Conservation (phyloP, 2,329 filamentous ascomycete species). For the Microascus cirrosus region DNA sequence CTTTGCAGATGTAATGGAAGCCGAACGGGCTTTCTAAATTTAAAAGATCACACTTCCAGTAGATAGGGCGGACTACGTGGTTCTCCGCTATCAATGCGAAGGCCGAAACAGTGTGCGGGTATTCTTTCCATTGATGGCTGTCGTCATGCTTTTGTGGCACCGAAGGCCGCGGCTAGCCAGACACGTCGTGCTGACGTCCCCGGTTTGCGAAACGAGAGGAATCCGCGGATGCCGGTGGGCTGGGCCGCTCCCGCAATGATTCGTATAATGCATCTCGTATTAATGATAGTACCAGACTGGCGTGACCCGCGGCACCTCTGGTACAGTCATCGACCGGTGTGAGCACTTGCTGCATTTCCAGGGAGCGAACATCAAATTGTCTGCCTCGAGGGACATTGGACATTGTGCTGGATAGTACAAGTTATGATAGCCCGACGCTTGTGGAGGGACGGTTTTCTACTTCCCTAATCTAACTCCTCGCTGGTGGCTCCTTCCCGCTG, state of each 20-base stretch:
- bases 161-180: background rate
- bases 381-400: background rate
- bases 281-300: background rate
- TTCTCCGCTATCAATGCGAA: too few species aligned
- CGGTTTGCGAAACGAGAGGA: background rate
- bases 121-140: too few species aligned
- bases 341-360: background rate
- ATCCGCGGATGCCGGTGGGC: background rate
- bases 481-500: background rate
- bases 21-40: too few species aligned
- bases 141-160: too few species aligned
- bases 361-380: background rate
- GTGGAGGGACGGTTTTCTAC: background rate
- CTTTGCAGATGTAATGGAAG: too few species aligned
- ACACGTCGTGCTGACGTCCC: background rate
- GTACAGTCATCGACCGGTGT: background rate
- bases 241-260: background rate
- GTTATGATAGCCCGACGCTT: background rate
- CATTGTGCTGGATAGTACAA: background rate
- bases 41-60: too few species aligned
- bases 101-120: too few species aligned
- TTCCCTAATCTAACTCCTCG: background rate
- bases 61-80: too few species aligned
- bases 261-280: background rate
- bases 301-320: background rate